phyloP scores from a whole-genome alignment of 2,329 filamentous ascomycete species.

The Cyclaneusma minus region DNA sequence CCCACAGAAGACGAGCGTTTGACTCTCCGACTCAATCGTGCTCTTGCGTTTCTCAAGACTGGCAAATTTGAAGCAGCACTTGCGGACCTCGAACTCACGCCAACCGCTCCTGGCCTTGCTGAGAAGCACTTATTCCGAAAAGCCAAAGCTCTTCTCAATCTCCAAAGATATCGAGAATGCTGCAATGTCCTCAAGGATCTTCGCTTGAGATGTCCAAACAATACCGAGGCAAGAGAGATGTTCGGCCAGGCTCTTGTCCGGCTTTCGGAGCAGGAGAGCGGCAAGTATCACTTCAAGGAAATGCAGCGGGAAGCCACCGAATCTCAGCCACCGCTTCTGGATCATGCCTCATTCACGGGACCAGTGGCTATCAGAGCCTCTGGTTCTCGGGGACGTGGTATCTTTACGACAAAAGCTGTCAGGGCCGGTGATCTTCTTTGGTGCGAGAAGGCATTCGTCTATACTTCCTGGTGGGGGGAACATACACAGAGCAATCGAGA shows the following conservation, averaged over 20 bases:
- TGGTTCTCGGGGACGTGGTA: constrained; percentile 26
- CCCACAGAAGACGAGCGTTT: constrained; percentile 17
- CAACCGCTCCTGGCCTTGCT: constrained; percentile 22
- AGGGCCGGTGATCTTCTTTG: constrained; percentile 33
- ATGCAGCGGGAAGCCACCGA: constrained; percentile 22
- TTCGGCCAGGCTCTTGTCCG: constrained; percentile 17
- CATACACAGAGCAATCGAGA: constrained; percentile 4
- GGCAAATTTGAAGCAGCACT: constrained; percentile 21
- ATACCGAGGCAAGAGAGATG: constrained; percentile 15
- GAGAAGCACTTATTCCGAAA: constrained; percentile 30
- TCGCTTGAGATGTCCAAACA: constrained; percentile 19
- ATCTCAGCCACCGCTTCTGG: constrained; percentile 24
- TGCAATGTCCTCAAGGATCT: constrained; percentile 20
- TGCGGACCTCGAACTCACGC: constrained; percentile 18
- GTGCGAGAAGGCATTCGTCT: constrained; percentile 38
- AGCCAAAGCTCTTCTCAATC: constrained; percentile 27
- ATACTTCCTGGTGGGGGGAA: constrained; percentile 19
- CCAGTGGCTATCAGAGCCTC: constrained; percentile 26
- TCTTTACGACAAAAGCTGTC: constrained; percentile 33
- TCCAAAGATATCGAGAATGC: constrained; percentile 22
- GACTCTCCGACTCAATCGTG: constrained; percentile 19
- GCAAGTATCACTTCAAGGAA: constrained; percentile 22
- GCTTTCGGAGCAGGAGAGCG: constrained; percentile 23
- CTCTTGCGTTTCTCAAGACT: constrained; percentile 18
- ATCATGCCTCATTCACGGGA: constrained; percentile 29